phyloP scores from a whole-genome alignment of 495 filamentous ascomycete genomes.

The Penicillium canescens region DNA sequence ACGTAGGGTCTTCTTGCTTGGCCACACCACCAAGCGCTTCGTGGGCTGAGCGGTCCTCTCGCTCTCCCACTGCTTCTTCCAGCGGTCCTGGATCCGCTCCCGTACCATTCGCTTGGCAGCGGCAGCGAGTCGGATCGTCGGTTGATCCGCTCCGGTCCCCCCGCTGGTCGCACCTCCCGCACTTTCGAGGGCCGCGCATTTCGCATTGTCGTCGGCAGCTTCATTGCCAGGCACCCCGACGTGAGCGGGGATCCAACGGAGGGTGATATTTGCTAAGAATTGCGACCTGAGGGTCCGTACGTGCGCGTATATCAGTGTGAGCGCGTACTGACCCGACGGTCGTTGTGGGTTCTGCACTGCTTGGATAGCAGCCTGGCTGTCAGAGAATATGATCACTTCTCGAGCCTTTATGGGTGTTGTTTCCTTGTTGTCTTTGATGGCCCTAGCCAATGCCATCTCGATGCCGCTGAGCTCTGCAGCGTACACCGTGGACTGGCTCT shows the following conservation, averaged over 20 bases:
- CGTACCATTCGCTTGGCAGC: background rate
- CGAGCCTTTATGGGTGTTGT: no score
- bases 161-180: background rate
- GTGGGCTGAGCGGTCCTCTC: no score
- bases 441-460: no score
- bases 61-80: no score
- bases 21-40: no score
- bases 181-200: no score
- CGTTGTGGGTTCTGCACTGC: slow-evolving; percentile 7
- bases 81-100: background rate
- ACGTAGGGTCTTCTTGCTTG: no score
- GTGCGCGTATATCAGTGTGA: background rate
- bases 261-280: background rate
- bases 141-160: background rate
- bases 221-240: slow-evolving; percentile 28
- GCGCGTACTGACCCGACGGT: slow-evolving; percentile 10
- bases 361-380: slow-evolving; percentile 15
- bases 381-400: slow-evolving; percentile 9
- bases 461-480: background rate
- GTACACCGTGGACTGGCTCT: background rate
- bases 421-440: no score
- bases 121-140: background rate
- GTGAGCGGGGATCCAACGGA: slow-evolving; percentile 25
- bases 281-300: slow-evolving; percentile 2
- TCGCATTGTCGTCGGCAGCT: slow-evolving; percentile 11